Evolutionary conservation across 495 filamentous ascomycete genomes (phyloP).

Genomic region (Aspergillus indologenus): DNA sequence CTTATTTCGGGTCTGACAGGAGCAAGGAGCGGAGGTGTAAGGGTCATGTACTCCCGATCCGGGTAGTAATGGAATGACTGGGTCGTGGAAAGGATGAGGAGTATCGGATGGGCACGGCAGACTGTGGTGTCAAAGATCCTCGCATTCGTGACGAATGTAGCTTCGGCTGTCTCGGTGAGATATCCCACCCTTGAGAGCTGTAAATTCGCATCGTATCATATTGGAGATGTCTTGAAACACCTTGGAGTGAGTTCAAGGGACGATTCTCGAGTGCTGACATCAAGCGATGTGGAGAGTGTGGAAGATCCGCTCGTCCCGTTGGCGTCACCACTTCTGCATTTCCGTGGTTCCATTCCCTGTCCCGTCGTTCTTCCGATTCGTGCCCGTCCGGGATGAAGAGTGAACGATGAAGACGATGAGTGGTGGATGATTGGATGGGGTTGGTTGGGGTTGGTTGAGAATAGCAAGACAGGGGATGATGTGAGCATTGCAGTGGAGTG

Average conservation of each 20-base stretch:
- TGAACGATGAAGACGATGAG: background rate
- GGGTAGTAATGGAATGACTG: background rate
- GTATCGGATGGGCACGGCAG: background rate
- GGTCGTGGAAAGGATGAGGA: background rate
- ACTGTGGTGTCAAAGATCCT: background rate
- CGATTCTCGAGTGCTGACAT: background rate
- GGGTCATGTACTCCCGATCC: background rate
- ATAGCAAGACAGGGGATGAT: no score
- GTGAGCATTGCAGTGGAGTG: no score
- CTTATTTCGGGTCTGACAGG: conserved; percentile 12
- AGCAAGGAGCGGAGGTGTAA: background rate
- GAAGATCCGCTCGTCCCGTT: conserved; percentile 14
- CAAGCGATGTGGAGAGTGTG: conserved; percentile 3
- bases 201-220: no score
- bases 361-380: background rate
- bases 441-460: background rate
- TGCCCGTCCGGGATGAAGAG: conserved; percentile 1
- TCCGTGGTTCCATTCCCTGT: conserved; percentile 1
- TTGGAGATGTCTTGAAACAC: no score
- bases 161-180: background rate
- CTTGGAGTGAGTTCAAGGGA: background rate
- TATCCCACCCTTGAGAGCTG: no score
- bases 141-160: background rate
- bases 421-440: background rate
- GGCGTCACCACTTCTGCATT: conserved; percentile 19